A percentile compares a stretch with the other conserved stretches of the same genome.
These are phyloP conservation scores for Saccharomycopsis selenospora DNA, from an alignment of 805 yeast species.

Conservation along the genomic window DNA sequence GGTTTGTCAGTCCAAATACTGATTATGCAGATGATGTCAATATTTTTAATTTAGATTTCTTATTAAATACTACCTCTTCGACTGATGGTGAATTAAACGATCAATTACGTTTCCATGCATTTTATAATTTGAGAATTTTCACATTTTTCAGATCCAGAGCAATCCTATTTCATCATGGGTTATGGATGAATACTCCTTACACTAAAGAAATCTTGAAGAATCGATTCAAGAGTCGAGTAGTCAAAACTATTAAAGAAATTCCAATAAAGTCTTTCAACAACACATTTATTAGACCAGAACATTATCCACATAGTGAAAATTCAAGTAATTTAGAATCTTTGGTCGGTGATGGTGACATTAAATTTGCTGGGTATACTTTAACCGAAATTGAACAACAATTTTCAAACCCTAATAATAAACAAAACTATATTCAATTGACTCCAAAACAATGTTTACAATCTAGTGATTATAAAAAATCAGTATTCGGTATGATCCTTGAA, in stretches of 20 bases:
- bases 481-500: slow-evolving; percentile 10
- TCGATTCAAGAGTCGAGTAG: slow-evolving; percentile 5
- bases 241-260: slow-evolving; percentile 4
- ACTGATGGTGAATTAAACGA: neutral
- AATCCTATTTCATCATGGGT: slow-evolving; percentile 13
- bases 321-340: neutral
- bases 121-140: slow-evolving; percentile 10
- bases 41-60: slow-evolving; percentile 1
- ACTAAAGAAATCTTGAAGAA: slow-evolving; percentile 3
- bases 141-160: slow-evolving; percentile 11
- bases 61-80: neutral
- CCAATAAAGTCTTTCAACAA: slow-evolving; percentile 10
- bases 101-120: slow-evolving; percentile 4
- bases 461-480: neutral
- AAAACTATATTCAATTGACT: neutral
- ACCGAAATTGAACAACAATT: neutral
- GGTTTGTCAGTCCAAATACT: slow-evolving; percentile 9
- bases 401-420: neutral
- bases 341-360: neutral
- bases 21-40: slow-evolving; percentile 11
- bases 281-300: slow-evolving; percentile 8
- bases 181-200: slow-evolving; percentile 7
- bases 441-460: neutral
- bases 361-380: neutral
- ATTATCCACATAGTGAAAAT: slow-evolving; percentile 11